phyloP scores from a whole-genome alignment of 306 rosid species.

The Vigna radiata region DNA sequence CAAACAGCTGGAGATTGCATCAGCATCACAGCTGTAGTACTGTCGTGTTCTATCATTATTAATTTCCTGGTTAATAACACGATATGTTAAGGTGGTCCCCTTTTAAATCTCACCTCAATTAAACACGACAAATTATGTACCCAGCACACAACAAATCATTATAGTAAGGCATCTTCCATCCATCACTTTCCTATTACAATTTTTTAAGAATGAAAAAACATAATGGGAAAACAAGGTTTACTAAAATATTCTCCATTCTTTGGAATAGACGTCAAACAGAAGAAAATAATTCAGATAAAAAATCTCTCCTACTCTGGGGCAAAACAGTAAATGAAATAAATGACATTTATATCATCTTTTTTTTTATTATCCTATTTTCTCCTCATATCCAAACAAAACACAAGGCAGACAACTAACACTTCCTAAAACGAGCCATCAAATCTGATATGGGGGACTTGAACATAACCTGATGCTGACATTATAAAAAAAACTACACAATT shows the following conservation, averaged over 20 bases:
- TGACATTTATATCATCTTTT: neutral
- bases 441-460: neutral
- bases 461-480: neutral
- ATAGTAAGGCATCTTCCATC: neutral
- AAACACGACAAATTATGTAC: too few species aligned
- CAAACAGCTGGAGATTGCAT: neutral
- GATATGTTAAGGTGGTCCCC: neutral
- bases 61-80: too few species aligned
- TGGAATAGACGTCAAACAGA: neutral
- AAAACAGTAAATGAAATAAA: neutral
- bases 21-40: neutral
- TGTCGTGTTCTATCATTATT: neutral
- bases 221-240: too few species aligned
- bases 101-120: too few species aligned
- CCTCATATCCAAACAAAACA: neutral
- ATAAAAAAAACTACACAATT: neutral
- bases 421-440: conserved; percentile 4
- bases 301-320: neutral
- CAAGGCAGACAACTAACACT: conserved; percentile 4
- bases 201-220: too few species aligned
- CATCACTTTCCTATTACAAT: neutral
- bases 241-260: neutral
- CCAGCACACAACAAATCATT: neutral
- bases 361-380: neutral
- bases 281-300: neutral